Base-by-base conservation (phyloP, 306 rosid species). In the Fagus crenata region DNA sequence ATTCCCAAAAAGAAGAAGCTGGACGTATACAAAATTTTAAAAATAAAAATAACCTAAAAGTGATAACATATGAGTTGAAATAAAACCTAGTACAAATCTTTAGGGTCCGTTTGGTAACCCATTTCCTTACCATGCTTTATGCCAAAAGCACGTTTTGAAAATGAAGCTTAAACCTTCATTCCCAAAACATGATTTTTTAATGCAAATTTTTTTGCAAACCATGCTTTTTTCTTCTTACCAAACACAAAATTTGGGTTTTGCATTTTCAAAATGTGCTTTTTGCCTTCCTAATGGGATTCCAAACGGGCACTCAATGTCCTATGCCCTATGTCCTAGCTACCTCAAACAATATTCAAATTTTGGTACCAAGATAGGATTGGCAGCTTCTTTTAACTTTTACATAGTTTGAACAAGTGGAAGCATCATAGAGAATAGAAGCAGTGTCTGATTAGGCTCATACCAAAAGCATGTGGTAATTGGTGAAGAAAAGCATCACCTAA, bases 401-500 rank as follows among this genome's bases (percentile, higher is more conserved):
- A 53, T 4, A 28, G 5, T 31, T 33, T 56, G 37, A 37, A 39
- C 46, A 39, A 6, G 32, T 67, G 71, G 49, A 77, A 37, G 53
- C 40, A 58, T 65, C 11, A 65, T 71, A 36, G 17, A 55, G 42
- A 43, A 70, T 60, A 81, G 70, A 73, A 40, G 41, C 42, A 33
- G 4, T 67, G 49, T 82, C 37, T 51, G 43, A 78, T 63, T 81
- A 33, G 71, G 73, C 41, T 31, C 88, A 61, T 90, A 94, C 98
- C 98, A 87, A 94, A 90, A 69, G 98, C 98, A 86, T 94, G 98
- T 0, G 98, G 98, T 79, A 94, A 74, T 81, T 94, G 98, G 87
- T 94, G 98, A 85, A 94, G 97, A 85, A 94, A 94, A 74, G 98
- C 97, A 85, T 94, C 98, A 49, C 98, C 98, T 77, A 94, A 75